These are phyloP conservation scores for Moesziomyces globuligerus DNA, from an alignment of 1,284 basidiomycete genomes.

Conservation along the genomic window DNA sequence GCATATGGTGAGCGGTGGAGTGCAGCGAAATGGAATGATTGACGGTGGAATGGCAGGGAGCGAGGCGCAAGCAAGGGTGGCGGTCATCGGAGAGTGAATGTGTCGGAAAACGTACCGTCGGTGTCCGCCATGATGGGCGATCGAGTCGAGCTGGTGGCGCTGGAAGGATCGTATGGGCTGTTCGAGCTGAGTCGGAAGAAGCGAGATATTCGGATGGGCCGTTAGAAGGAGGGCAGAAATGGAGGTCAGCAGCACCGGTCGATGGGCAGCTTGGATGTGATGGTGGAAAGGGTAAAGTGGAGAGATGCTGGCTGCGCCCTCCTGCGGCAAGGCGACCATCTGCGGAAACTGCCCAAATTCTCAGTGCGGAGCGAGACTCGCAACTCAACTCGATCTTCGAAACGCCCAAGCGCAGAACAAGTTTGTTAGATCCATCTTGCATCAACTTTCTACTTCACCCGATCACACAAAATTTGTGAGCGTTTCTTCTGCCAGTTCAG, in stretches of 20 bases:
- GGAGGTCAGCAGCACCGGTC: too few species aligned
- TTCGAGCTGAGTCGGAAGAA: background rate
- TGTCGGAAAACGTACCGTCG: constrained; percentile 58
- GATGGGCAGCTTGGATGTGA: constrained; percentile 9
- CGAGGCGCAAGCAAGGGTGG: constrained; percentile 6
- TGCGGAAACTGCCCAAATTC: too few species aligned
- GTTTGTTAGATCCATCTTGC: too few species aligned
- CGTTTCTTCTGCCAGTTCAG: too few species aligned
- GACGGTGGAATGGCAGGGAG: constrained; percentile 8
- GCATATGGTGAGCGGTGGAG: too few species aligned
- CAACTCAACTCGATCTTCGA: too few species aligned
- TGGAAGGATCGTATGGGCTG: constrained; percentile 2
- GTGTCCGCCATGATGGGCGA: constrained; percentile 54
- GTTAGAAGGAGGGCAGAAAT: background rate
- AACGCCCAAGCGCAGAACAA: too few species aligned
- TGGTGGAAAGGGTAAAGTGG: constrained; percentile 1
- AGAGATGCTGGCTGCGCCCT: too few species aligned
- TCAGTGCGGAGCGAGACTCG: too few species aligned
- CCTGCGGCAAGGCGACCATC: too few species aligned
- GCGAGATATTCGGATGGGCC: background rate
- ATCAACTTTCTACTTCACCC: too few species aligned
- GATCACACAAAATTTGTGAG: too few species aligned
- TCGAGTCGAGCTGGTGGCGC: constrained; percentile 4
- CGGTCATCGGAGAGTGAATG: constrained; percentile 7
- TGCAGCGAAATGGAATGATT: constrained; percentile 1